Conservation (phyloP, 257 asterid genomes). For the Rehmannia glutinosa region DNA sequence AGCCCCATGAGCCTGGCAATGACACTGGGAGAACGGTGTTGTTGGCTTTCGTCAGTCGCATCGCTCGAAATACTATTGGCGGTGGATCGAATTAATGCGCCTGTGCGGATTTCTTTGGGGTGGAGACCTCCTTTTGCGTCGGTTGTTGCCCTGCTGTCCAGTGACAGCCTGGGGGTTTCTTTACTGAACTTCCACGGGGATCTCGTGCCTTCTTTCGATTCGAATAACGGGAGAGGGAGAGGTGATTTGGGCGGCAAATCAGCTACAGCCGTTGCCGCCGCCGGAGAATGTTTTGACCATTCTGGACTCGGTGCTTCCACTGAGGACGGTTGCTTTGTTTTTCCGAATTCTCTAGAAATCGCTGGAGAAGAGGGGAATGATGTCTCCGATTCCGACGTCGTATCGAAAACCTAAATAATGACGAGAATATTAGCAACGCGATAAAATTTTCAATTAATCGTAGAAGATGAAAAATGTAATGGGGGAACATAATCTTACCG, state of each 20-base stretch:
- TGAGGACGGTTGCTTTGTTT: slow-evolving; percentile 24
- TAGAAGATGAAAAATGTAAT: neutral
- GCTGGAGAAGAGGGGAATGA: slow-evolving; percentile 46
- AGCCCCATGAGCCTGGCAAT: slow-evolving; percentile 93
- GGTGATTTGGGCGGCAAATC: slow-evolving; percentile 53
- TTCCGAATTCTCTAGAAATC: slow-evolving; percentile 33
- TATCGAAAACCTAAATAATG: slow-evolving; percentile 40
- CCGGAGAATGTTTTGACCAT: neutral
- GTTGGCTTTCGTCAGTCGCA: slow-evolving; percentile 42
- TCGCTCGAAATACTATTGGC: slow-evolving; percentile 31
- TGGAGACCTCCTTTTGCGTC: slow-evolving; percentile 86
- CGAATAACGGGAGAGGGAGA: slow-evolving; percentile 42
- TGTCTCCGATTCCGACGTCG: slow-evolving; percentile 45
- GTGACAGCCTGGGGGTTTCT: slow-evolving; percentile 85
- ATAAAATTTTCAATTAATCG: neutral
- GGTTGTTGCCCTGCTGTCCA: slow-evolving; percentile 91
- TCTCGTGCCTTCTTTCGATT: slow-evolving; percentile 53
- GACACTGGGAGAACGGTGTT: slow-evolving; percentile 66
- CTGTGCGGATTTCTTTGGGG: slow-evolving; percentile 68
- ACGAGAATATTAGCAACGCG: neutral
- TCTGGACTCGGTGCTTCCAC: slow-evolving; percentile 37
- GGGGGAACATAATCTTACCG: slow-evolving; percentile 24
- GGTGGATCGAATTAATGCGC: slow-evolving; percentile 27
- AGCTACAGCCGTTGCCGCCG: neutral
- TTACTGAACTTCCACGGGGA: slow-evolving; percentile 76